Evolutionary conservation across 768 basidiomycete genomes (phyloP), one percentile per base, ranked within the genome.

Genomic region (Mycena vitilis): DNA sequence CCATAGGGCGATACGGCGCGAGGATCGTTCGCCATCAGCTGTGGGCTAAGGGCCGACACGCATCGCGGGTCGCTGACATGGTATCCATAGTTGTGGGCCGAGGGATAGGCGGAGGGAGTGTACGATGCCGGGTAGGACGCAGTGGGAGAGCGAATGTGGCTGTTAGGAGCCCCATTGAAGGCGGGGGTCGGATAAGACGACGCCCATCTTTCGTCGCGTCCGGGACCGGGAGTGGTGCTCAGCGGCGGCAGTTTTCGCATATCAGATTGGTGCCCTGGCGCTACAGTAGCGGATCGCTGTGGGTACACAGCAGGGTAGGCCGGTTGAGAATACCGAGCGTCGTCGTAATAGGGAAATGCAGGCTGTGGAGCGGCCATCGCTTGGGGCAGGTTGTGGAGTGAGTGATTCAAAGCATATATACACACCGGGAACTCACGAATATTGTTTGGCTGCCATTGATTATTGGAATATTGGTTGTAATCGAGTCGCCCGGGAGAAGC

Each of bases 181-280:
- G 79, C 75, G 36, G 81, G 77, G 44, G 81, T 78, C 45, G 81
- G 85, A 40, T 77, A 68, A 12, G 82, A 69, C 64, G 82, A 76
- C 63, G 80, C 84, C 85, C 82, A 88, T 74, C 85, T 79, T 54
- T 88, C 87, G 66, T 81, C 80, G 66, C 66, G 70, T 36, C 83
- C 81, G n/a, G 82, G 77, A n/a, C 78, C 68, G n/a, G 82, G 48
- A 20, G 80, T 73, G 40, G 85, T 82, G 34, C 84, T 79, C 73
- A 88, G 82, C 23, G 88, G 89, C 53, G 91, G 89, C 49, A 90
- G 79, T 74, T 86, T 88, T 74, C 88, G 85, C 62, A 85, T 85
- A 60, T 87, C 87, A 70, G 83, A 80, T 38, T 82, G 83, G 74
- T 83, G 82, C 45, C 80, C 71, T 60, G 87, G 81, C 59, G 85